These are phyloP conservation scores for Ogataea pilisensis DNA, from an alignment of 805 yeast species.

Conservation along the genomic window DNA sequence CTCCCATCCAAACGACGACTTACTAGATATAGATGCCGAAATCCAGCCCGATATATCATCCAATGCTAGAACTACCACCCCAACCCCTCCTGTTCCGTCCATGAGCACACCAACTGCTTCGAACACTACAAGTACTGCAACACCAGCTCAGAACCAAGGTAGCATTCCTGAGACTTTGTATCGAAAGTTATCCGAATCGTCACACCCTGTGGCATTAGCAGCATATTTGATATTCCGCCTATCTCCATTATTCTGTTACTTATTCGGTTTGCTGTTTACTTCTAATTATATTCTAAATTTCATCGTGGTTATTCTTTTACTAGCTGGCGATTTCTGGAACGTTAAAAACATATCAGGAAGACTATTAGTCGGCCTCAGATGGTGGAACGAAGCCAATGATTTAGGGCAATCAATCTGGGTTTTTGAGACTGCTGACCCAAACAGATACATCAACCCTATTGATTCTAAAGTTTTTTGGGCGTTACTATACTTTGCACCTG, in stretches of 20 bases:
- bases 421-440: constrained; percentile 78
- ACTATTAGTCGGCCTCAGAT: constrained; percentile 81
- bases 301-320: constrained; percentile 67
- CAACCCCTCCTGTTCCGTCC: not conserved
- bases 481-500: constrained; percentile 70
- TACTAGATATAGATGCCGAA: not conserved
- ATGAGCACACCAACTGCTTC: not conserved
- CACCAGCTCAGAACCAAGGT: constrained; percentile 2
- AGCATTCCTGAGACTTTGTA: constrained; percentile 33
- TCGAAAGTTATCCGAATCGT: constrained; percentile 56
- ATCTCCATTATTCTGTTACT: constrained; percentile 59
- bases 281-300: constrained; percentile 69
- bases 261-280: constrained; percentile 69
- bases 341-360: constrained; percentile 89
- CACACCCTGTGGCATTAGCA: constrained; percentile 77
- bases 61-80: not conserved
- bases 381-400: constrained; percentile 90
- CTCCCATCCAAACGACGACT: not conserved
- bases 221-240: constrained; percentile 60
- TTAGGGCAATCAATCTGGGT: constrained; percentile 78
- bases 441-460: constrained; percentile 75
- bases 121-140: constrained; percentile 3
- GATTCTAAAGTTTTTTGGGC: constrained; percentile 90
- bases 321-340: constrained; percentile 92
- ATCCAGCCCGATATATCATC: not conserved